Conservation (phyloP, 2,329 filamentous ascomycete genomes). For the Zasmidium angulare region DNA sequence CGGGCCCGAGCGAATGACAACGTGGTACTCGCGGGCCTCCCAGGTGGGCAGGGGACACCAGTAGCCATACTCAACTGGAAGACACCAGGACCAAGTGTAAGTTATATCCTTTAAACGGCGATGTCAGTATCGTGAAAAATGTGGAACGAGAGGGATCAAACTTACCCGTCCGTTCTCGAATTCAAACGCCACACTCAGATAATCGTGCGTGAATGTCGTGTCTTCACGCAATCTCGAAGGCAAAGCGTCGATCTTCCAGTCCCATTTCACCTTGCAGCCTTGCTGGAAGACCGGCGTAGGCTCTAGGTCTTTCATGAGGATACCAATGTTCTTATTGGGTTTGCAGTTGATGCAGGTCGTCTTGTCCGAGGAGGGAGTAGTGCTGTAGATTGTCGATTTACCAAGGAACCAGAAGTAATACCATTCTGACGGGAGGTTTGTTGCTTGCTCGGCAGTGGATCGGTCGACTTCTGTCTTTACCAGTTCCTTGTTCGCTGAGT, state of each 20-base stretch:
- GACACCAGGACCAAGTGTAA: slow-evolving; percentile 4
- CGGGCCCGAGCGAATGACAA: slow-evolving; percentile 3
- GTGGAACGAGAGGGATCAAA: background rate
- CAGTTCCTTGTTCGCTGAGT: background rate
- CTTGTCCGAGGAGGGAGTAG: background rate
- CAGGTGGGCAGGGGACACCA: slow-evolving; percentile 7
- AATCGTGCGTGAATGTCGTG: slow-evolving; percentile 10
- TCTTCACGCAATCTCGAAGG: slow-evolving; percentile 6
- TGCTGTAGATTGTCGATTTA: slow-evolving; percentile 1
- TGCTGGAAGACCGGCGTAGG: background rate
- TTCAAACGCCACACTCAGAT: slow-evolving; percentile 5
- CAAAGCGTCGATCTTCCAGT: slow-evolving; percentile 5
- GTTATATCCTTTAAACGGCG: slow-evolving; percentile 9
- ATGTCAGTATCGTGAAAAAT: no score
- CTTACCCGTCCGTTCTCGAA: slow-evolving; percentile 8
- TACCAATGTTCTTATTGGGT: slow-evolving; percentile 6
- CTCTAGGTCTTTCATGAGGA: slow-evolving; percentile 3
- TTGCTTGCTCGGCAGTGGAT: background rate
- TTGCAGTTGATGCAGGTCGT: slow-evolving; percentile 5
- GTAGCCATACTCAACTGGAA: slow-evolving; percentile 7
- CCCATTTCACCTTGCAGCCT: background rate
- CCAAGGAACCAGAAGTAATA: slow-evolving; percentile 9
- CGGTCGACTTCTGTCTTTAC: background rate
- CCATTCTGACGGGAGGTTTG: slow-evolving; percentile 1
- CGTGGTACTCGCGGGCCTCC: slow-evolving; percentile 7